phyloP scores from a whole-genome alignment of 495 filamentous ascomycete genomes.

The Chaetomium cochliodes region DNA sequence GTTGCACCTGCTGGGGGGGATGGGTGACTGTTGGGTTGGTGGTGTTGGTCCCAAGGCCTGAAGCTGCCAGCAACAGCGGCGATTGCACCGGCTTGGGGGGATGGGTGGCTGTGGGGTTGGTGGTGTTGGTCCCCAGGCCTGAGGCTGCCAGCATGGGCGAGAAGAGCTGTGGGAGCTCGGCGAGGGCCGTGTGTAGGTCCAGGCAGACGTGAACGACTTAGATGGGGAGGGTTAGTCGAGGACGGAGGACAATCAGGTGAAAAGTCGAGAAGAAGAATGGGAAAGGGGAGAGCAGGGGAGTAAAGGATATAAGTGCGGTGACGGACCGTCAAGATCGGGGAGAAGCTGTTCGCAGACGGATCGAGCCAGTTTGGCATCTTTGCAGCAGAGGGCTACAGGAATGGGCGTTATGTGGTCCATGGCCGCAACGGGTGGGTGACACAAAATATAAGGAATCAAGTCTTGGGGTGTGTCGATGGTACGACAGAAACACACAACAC shows the following conservation, averaged over 20 bases:
- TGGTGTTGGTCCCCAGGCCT: too few relatives aligned
- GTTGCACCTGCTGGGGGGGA: too few relatives aligned
- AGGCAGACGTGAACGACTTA: conserved; percentile 36
- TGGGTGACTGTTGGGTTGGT: too few relatives aligned
- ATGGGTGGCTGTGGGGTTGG: conserved; percentile 13
- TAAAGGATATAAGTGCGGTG: neutral
- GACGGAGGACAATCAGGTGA: neutral
- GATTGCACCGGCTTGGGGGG: too few relatives aligned
- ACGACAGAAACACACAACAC: neutral
- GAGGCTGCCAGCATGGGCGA: neutral
- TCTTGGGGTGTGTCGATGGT: neutral
- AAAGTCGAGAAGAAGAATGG: neutral
- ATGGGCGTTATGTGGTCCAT: conserved; percentile 25
- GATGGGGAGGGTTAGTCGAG: neutral
- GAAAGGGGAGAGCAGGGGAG: neutral
- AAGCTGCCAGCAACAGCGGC: too few relatives aligned
- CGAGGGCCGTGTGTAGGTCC: conserved; percentile 25
- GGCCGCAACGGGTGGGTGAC: neutral
- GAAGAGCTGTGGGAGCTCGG: conserved; percentile 36
- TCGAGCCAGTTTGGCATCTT: conserved; percentile 32
- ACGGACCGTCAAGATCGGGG: conserved; percentile 34
- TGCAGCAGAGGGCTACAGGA: conserved; percentile 35
- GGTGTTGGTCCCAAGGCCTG: too few relatives aligned
- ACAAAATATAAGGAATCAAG: neutral
- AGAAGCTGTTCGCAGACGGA: conserved; percentile 34